Base-by-base conservation (phyloP, 805 yeast species). In the Ogataea pignaliae region DNA sequence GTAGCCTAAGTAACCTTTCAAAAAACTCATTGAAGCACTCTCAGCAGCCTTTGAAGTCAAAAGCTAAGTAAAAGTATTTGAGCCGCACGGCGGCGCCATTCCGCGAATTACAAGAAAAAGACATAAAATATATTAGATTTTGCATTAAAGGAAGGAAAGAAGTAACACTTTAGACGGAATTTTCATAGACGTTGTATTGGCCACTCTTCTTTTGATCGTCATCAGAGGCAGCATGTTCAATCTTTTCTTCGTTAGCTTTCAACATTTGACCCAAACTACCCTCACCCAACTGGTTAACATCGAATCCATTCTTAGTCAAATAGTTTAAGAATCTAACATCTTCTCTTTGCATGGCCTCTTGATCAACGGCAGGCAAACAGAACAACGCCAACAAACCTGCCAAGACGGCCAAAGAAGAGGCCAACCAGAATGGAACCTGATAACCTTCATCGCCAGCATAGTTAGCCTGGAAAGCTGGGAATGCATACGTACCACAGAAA, bases 401-500 rank as follows among this genome's bases (percentile, higher is more conserved):
- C 54, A 88, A 72, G 35, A 85, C 56, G 61, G 95, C 87, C 50
- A 90, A 70, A 1, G 87, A 73, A 3, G 95, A 79, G 12, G 95
- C 83, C 43, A 89, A 78, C 73, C 82, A 89, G 65, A 89, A 87
- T 41, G 95, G 90, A 42, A 83, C 84, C 63, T 79, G 79, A 57
- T 79, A 71, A 51, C 91, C 93, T 45, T 64, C 55, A 34, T 73
- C 72, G 35, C 86, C 87, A 37, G 77, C 74, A 42, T 78, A 78
- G 51, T 78, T 71, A 42, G 64, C 70, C 51, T 83, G 81, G 57
- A 90, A 83, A 39, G 80, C 76, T 36, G 97, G 96, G 78, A 91
- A 91, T 29, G 85, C 83, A 59, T 83, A 88, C 37, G 93, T 83
- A 44, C 97, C 97, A 29, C 83, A 85, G 60, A 90, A 89, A 1